Percentiles rank a stretch among this genome's conserved stretches.
phyloP scores from a whole-genome alignment of 805 yeast species.

The Candida fluviatilis region DNA sequence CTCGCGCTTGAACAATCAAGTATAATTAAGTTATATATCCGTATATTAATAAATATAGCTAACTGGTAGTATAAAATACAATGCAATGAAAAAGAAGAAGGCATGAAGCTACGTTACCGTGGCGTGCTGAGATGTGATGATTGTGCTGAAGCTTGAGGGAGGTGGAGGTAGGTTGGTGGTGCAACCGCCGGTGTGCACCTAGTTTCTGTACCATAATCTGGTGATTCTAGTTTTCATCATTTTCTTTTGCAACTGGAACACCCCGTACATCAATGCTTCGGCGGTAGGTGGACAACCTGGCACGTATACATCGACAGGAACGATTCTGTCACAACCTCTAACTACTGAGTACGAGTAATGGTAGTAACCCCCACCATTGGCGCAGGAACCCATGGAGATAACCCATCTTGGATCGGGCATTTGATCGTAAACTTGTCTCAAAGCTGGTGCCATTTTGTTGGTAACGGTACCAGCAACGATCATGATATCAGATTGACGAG shows the following conservation, averaged over 20 bases:
- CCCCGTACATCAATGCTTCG: constrained; percentile 88
- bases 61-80: constrained; percentile 6
- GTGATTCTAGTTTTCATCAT: constrained; percentile 79
- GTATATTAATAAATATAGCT: constrained; percentile 2
- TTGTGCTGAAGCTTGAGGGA: neutral
- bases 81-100: constrained; percentile 5
- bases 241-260: constrained; percentile 84
- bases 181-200: too few relatives aligned
- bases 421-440: constrained; percentile 89
- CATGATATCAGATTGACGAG: constrained; percentile 89
- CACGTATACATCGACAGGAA: constrained; percentile 86
- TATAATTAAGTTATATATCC: neutral
- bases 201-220: constrained; percentile 78
- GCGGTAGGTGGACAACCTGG: constrained; percentile 94
- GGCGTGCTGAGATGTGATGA: neutral
- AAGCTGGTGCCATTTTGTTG: constrained; percentile 90
- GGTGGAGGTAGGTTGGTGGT: too few relatives aligned
- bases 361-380: constrained; percentile 91
- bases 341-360: constrained; percentile 87
- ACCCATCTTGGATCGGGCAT: constrained; percentile 97
- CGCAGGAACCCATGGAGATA: constrained; percentile 91
- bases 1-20: too few relatives aligned
- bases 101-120: too few relatives aligned
- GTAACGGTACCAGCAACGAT: constrained; percentile 91
- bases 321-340: constrained; percentile 83